Percentiles rank a stretch among this genome's conserved stretches.
These are phyloP conservation scores for Cryptococcus jaspeensis DNA, from an alignment of 1,284 basidiomycete genomes.

Conservation along the genomic window DNA sequence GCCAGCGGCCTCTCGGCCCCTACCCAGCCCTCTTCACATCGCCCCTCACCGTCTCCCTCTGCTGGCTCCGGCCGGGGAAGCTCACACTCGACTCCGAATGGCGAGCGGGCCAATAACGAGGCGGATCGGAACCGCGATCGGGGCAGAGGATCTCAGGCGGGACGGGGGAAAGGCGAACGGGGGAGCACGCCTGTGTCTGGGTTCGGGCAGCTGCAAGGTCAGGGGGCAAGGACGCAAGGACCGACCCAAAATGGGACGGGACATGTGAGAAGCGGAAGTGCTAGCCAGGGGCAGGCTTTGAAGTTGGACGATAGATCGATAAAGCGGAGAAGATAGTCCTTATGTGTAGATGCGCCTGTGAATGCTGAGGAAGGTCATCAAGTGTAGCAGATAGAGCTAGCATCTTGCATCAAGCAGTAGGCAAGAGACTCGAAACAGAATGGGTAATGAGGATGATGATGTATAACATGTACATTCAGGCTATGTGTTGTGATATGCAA, in stretches of 20 bases:
- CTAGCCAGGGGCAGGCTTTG: neutral
- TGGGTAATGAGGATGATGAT: constrained; percentile 1
- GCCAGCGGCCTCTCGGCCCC: neutral
- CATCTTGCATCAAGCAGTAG: neutral
- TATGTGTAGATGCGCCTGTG: neutral
- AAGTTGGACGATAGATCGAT: neutral
- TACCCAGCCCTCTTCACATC: neutral
- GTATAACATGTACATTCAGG: neutral
- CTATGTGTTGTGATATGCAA: neutral
- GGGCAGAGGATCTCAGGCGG: neutral
- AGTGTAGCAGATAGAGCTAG: too few species aligned
- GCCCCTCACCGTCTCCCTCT: neutral
- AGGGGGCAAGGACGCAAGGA: neutral
- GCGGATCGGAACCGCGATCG: constrained; percentile 5
- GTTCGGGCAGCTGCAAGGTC: neutral
- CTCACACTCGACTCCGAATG: neutral
- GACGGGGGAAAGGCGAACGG: neutral
- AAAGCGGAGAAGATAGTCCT: neutral
- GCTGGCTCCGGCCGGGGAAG: neutral
- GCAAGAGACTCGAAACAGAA: neutral
- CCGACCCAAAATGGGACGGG: neutral
- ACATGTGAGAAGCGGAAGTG: neutral
- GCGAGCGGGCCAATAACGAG: constrained; percentile 1
- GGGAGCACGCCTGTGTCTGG: neutral
- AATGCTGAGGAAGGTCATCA: too few species aligned